These are phyloP conservation scores for Cydonia oblonga DNA, from an alignment of 331 rosid genomes.

Conservation along the genomic window DNA sequence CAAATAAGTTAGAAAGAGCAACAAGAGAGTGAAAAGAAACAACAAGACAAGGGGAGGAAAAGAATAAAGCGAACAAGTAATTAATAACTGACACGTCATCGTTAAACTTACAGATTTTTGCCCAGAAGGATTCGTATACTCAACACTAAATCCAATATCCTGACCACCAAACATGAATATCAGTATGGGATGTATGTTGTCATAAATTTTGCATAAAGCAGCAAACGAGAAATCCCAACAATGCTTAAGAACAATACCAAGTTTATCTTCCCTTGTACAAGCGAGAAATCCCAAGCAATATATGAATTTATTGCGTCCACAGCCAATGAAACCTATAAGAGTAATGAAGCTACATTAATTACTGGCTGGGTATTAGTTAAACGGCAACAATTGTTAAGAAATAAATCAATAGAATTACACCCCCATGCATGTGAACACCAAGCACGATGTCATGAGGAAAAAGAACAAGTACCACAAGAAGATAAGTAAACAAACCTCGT, in stretches of 20 bases:
- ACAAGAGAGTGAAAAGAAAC: background rate
- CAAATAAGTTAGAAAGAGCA: background rate
- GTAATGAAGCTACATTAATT: background rate
- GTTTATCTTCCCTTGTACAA: constrained; percentile 77
- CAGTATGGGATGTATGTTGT: background rate
- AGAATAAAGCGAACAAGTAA: constrained; percentile 2
- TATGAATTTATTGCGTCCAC: constrained; percentile 80
- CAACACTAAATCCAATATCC: constrained; percentile 92
- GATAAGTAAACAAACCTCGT: constrained; percentile 50
- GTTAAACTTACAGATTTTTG: constrained; percentile 58
- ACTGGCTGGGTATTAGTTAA: background rate
- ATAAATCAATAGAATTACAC: background rate
- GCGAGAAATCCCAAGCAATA: constrained; percentile 91
- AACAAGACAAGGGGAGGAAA: background rate
- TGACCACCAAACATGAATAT: constrained; percentile 27
- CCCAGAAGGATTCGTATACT: constrained; percentile 61
- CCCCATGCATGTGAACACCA: background rate
- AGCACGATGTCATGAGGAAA: background rate
- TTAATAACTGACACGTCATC: background rate
- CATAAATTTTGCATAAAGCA: too few relatives aligned
- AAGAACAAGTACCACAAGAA: constrained; percentile 1
- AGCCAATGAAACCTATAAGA: constrained; percentile 51
- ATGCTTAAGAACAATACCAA: constrained; percentile 48
- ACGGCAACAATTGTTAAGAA: background rate
- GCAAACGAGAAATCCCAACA: background rate